A percentile compares a stretch with the other conserved stretches of the same genome.
Conservation (phyloP, 2,329 filamentous ascomycete species). For the Cercospora citrullina region DNA sequence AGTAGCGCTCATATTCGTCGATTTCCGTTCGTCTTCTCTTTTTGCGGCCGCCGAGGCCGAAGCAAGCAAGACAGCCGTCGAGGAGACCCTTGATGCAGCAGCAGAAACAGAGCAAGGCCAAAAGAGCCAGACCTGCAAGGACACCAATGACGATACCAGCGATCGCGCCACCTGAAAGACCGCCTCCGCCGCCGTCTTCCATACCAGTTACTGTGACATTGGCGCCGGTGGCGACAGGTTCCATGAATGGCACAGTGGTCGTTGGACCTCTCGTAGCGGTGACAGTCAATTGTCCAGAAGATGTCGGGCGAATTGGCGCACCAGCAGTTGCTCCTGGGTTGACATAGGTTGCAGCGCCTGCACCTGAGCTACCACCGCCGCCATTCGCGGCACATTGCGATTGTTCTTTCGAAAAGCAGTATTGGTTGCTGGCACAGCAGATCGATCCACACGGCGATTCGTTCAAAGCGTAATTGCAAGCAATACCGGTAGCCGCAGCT, state of each 20-base stretch:
- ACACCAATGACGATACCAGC: conserved; percentile 78
- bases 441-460: conserved; percentile 65
- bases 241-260: conserved; percentile 51
- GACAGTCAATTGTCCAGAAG: conserved; percentile 57
- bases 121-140: conserved; percentile 64
- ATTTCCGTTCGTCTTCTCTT: conserved; percentile 57
- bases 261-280: conserved; percentile 49
- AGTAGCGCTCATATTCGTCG: conserved; percentile 61
- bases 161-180: conserved; percentile 70
- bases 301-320: conserved; percentile 52
- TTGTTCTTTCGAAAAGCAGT: conserved; percentile 58
- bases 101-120: conserved; percentile 72
- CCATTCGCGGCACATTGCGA: conserved; percentile 58
- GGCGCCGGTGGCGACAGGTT: conserved; percentile 56
- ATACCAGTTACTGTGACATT: conserved; percentile 44
- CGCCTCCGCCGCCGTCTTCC: conserved; percentile 34
- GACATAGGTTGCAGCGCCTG: conserved; percentile 55
- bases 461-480: conserved; percentile 50
- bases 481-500: conserved; percentile 31
- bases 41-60: conserved; percentile 57
- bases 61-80: conserved; percentile 58
- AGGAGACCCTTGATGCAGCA: conserved; percentile 61
- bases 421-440: conserved; percentile 70
- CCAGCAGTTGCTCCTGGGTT: conserved; percentile 55
- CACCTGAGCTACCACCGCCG: conserved; percentile 46